Conservation (phyloP, 305 asterid genomes). For the Ilex paraguariensis region DNA sequence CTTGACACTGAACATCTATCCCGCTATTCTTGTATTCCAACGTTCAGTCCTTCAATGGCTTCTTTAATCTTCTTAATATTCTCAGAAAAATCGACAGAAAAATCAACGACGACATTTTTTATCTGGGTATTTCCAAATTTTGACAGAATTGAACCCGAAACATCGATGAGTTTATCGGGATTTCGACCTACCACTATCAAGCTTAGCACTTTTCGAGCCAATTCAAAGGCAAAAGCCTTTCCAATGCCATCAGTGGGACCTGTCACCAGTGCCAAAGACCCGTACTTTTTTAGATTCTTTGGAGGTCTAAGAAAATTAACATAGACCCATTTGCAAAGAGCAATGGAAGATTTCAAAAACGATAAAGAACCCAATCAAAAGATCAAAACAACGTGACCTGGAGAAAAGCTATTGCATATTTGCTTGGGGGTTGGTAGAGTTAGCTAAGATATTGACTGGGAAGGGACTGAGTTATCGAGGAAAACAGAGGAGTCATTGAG, state of each 20-base stretch:
- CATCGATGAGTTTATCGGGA: slow-evolving; percentile 11
- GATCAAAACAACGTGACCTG: background rate
- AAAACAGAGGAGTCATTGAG: background rate
- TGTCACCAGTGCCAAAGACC: slow-evolving; percentile 42
- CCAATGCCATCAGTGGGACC: slow-evolving; percentile 49
- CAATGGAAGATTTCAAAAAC: background rate
- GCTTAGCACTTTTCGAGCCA: slow-evolving; percentile 23
- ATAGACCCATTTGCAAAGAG: slow-evolving; percentile 13
- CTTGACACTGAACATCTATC: slow-evolving; percentile 50
- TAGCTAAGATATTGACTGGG: background rate
- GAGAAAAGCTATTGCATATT: background rate
- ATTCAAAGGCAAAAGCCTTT: slow-evolving; percentile 33
- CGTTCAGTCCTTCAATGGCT: slow-evolving; percentile 6
- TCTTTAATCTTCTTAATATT: background rate
- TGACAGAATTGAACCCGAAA: background rate
- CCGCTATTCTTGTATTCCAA: slow-evolving; percentile 37
- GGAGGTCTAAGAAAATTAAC: slow-evolving; percentile 11
- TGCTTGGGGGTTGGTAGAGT: background rate
- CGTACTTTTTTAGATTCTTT: slow-evolving; percentile 23
- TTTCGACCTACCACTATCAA: slow-evolving; percentile 14
- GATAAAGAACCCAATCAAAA: background rate
- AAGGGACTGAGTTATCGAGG: background rate
- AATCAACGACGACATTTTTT: slow-evolving; percentile 7
- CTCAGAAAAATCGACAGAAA: background rate
- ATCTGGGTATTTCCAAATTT: slow-evolving; percentile 1